phyloP scores from a whole-genome alignment of 1,139 yeast genomes.

The Neolecta irregularis region DNA sequence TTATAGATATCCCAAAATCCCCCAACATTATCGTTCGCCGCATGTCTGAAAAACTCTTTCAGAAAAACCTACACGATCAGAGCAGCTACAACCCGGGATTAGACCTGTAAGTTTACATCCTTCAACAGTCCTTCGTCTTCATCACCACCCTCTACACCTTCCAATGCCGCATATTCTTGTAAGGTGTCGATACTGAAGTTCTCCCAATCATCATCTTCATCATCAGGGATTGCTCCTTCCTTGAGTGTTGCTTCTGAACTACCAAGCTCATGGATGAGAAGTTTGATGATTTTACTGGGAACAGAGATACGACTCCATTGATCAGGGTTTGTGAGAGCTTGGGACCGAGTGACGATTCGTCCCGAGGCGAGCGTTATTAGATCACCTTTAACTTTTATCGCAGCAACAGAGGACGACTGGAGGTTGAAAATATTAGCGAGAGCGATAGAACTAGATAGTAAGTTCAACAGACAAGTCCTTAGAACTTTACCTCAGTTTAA shows the following conservation, averaged over 20 bases:
- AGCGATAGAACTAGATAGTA: slow-evolving; percentile 9
- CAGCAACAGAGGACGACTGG: slow-evolving; percentile 3
- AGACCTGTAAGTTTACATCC: slow-evolving; percentile 5
- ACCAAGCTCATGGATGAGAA: slow-evolving; percentile 9
- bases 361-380: slow-evolving; percentile 10
- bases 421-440: slow-evolving; percentile 10
- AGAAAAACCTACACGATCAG: slow-evolving; percentile 6
- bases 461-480: neutral
- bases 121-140: slow-evolving; percentile 8
- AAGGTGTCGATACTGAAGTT: slow-evolving; percentile 4
- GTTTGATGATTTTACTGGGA: slow-evolving; percentile 10
- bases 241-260: slow-evolving; percentile 2
- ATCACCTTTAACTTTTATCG: slow-evolving; percentile 13
- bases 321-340: slow-evolving; percentile 9
- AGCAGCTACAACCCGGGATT: too few relatives aligned
- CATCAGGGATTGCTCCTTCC: slow-evolving; percentile 8
- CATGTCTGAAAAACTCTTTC: slow-evolving; percentile 3
- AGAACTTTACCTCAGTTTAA: slow-evolving; percentile 3
- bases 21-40: neutral
- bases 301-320: slow-evolving; percentile 8
- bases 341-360: slow-evolving; percentile 14
- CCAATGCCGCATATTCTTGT: slow-evolving; percentile 6
- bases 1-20: too few relatives aligned
- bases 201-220: slow-evolving; percentile 13
- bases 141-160: slow-evolving; percentile 5